Evolutionary conservation across 805 yeast species (phyloP), one percentile per base, ranked within the genome.

Genomic region (Nakazawaea sp.): DNA sequence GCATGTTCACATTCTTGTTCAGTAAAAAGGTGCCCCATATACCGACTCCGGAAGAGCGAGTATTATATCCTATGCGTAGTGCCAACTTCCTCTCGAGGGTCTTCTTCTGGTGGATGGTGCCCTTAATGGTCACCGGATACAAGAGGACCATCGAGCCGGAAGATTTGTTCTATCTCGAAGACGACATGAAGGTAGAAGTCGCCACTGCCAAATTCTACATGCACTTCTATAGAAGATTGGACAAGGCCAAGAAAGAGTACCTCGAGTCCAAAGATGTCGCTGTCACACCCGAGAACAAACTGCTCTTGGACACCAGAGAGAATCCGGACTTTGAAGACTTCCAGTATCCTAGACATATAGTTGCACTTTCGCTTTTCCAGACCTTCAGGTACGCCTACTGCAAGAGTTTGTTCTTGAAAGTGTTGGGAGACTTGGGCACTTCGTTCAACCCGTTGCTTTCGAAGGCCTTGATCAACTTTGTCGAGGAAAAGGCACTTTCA

Each of bases 101-200:
- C 15, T 71, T 77, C 47, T 76, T 81, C 52, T 68, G 79, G 75
- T 84, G 90, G 89, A 56, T 83, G 32, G 48, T 58, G 18, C 88
- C 88, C 0, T 47, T 83, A 28, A 57, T 84, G 64, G 59, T 56
- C 12, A 70, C 72, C 6, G 92, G 94, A 5, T 83, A 83, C 55
- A 79, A 75, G 53, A 66, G 92, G 50, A 81, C 89, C 0, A 57
- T 84, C 31, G 72, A 71, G 30, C 76, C 81, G 2, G 68, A 72
- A 33, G 92, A 84, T 56, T 52, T 82, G 45, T 82, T 52, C 45
- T 50, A 50, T 20, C 53, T 75, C 43, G 70, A 68, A 16, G 62
- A 64, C 2, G 58, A 60, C 25, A 58, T 65, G 56, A 50, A 61
- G 11, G 60, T 70, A 27, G 72, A 72, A 20, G 46, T 46, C n/a